Percentiles rank a stretch among this genome's conserved stretches.
Conservation (phyloP, 495 filamentous ascomycete species). For the Podospora didyma region DNA sequence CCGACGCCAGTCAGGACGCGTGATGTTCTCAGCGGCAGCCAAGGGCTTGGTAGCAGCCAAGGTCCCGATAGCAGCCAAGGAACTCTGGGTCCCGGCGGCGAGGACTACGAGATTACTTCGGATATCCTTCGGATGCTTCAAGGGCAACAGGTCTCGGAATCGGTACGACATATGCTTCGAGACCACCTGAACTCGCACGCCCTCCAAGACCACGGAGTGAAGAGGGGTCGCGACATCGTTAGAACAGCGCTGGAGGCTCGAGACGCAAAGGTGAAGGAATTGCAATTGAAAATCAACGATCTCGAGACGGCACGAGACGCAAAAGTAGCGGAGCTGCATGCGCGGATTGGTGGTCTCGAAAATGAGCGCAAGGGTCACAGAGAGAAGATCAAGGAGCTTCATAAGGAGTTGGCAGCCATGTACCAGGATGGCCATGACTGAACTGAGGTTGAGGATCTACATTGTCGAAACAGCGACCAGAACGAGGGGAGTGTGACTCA, state of each 20-base stretch:
- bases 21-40: background rate
- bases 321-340: conserved; percentile 49
- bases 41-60: no score
- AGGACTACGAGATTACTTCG: conserved; percentile 46
- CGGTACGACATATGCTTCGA: conserved; percentile 40
- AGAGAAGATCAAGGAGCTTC: conserved; percentile 17
- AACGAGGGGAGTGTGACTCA: no score
- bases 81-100: background rate
- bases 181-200: conserved; percentile 53
- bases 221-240: conserved; percentile 58
- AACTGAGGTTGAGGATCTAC: background rate
- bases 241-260: conserved; percentile 57
- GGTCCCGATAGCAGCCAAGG: no score
- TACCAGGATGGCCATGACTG: background rate
- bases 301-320: conserved; percentile 58
- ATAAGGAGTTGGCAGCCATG: conserved; percentile 17
- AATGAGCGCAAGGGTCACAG: conserved; percentile 46
- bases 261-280: conserved; percentile 52
- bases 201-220: conserved; percentile 52
- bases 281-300: conserved; percentile 43
- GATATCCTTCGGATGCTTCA: conserved; percentile 51
- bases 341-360: conserved; percentile 45
- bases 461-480: no score
- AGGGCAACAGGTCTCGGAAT: conserved; percentile 31
- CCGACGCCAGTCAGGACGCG: background rate